Evolutionary conservation across 495 filamentous ascomycete species (phyloP).

Genomic region (Annulohypoxylon nitens): DNA sequence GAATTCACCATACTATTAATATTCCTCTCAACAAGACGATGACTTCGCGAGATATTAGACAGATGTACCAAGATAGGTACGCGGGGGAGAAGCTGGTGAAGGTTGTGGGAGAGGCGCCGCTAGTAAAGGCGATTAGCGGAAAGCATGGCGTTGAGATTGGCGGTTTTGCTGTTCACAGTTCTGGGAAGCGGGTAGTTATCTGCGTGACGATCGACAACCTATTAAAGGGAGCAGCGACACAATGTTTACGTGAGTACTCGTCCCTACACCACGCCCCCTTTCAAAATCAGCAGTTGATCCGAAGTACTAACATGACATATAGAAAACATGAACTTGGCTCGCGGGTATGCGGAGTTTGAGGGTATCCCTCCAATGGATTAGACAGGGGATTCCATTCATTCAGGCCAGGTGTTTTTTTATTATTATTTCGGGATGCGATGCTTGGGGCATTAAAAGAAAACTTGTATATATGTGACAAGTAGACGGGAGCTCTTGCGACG

Average conservation of each 20-base stretch:
- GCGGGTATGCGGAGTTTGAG: slow-evolving; percentile 75
- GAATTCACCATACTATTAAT: slow-evolving; percentile 91
- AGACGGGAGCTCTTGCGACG: slow-evolving; percentile 8
- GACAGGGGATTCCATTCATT: slow-evolving; percentile 11
- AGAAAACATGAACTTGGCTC: slow-evolving; percentile 98
- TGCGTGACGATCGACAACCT: slow-evolving; percentile 99
- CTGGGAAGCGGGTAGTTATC: slow-evolving; percentile 90
- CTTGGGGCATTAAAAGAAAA: slow-evolving; percentile 25
- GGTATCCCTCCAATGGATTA: slow-evolving; percentile 48
- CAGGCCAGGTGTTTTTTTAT: neutral
- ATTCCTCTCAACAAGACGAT: slow-evolving; percentile 87
- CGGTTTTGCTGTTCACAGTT: slow-evolving; percentile 90
- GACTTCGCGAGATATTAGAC: slow-evolving; percentile 90
- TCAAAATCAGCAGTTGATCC: neutral
- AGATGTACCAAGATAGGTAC: slow-evolving; percentile 95
- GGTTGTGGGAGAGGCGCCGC: slow-evolving; percentile 86
- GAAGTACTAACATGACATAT: slow-evolving; percentile 43
- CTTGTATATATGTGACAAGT: slow-evolving; percentile 36
- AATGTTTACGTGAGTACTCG: slow-evolving; percentile 83
- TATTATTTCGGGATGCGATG: slow-evolving; percentile 32
- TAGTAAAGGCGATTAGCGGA: slow-evolving; percentile 88
- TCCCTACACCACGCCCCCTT: neutral
- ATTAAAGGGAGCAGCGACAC: slow-evolving; percentile 95
- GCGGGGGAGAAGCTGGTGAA: slow-evolving; percentile 95
- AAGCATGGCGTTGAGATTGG: slow-evolving; percentile 96